A percentile compares a stretch with the other conserved stretches of the same genome.
phyloP scores from a whole-genome alignment of 768 basidiomycete genomes.

The Leccinellum albellum region DNA sequence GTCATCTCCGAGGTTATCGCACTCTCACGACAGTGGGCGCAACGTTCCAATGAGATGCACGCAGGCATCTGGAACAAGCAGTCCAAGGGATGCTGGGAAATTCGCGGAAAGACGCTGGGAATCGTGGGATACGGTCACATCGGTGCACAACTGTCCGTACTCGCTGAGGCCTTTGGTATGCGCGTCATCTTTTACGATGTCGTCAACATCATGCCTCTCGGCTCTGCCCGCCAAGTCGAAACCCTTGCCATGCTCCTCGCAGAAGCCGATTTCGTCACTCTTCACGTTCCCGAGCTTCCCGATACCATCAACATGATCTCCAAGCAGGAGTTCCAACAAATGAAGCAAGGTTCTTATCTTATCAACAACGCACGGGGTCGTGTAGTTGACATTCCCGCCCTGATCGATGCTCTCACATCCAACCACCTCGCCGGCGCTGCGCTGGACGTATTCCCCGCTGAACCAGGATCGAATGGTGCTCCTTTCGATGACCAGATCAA shows the following conservation, averaged over 20 bases:
- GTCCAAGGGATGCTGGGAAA: constrained; percentile 96
- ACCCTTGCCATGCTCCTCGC: constrained; percentile 68
- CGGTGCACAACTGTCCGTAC: constrained; percentile 93
- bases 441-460: constrained; percentile 91
- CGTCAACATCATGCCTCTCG: constrained; percentile 95
- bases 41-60: constrained; percentile 84
- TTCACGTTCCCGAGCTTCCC: constrained; percentile 94
- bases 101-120: constrained; percentile 95
- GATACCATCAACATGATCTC: constrained; percentile 97
- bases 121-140: constrained; percentile 99
- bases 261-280: constrained; percentile 88
- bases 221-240: constrained; percentile 87
- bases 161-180: constrained; percentile 95
- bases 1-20: constrained; percentile 93
- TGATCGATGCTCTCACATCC: constrained; percentile 76
- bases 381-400: constrained; percentile 92
- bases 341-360: constrained; percentile 94
- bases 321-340: constrained; percentile 66
- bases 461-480: constrained; percentile 89
- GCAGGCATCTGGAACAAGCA: constrained; percentile 98
- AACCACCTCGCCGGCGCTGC: constrained; percentile 85
- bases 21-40: constrained; percentile 89
- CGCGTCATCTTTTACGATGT: constrained; percentile 95
- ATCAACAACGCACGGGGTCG: constrained; percentile 97
- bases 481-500: constrained; percentile 89